Evolutionary conservation across 257 asterid genomes (phyloP).

Genomic region (Anisodus tanguticus): DNA sequence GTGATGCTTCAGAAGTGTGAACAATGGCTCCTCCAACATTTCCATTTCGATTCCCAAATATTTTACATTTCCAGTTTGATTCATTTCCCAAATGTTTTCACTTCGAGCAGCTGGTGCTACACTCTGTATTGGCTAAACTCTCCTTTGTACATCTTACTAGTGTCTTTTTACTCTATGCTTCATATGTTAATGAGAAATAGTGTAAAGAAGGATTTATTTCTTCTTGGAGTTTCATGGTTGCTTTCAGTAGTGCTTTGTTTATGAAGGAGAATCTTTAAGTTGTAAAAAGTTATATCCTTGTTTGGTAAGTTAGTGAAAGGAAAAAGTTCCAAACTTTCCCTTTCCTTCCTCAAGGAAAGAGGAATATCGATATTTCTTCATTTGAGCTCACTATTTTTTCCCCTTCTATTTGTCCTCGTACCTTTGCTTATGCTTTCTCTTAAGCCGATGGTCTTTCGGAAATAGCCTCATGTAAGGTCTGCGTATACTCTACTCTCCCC

Average conservation of each 20-base stretch:
- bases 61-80: constrained; percentile 3
- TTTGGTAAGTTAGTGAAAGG: neutral
- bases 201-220: neutral
- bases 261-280: neutral
- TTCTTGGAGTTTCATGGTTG: neutral
- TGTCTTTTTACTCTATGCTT: neutral
- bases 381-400: neutral
- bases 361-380: neutral
- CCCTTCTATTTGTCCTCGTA: neutral
- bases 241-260: neutral
- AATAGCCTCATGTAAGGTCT: too few relatives aligned
- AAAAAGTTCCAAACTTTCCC: too few relatives aligned
- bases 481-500: too few relatives aligned
- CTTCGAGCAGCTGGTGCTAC: neutral
- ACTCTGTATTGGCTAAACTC: neutral
- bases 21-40: constrained; percentile 11
- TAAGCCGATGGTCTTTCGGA: too few relatives aligned
- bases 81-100: neutral
- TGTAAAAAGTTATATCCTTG: too few relatives aligned
- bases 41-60: neutral
- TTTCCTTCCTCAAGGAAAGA: too few relatives aligned
- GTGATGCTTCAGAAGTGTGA: constrained; percentile 19
- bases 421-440: too few relatives aligned
- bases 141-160: neutral
- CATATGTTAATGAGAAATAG: neutral